These are phyloP conservation scores for Miscanthus lutarioriparius DNA, from an alignment of 176 grass and related monocot species.

Conservation along the genomic window DNA sequence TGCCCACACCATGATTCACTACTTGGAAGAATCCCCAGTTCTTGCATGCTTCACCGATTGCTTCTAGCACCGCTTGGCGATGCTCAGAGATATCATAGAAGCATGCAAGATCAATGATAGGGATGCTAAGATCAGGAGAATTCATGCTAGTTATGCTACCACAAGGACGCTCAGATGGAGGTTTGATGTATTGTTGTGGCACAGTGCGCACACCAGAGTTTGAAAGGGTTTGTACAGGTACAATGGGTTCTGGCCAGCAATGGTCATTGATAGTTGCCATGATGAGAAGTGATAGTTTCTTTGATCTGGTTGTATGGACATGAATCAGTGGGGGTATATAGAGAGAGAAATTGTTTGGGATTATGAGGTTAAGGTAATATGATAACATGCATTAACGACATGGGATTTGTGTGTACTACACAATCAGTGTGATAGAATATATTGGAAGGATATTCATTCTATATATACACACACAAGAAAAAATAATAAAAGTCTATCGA, in stretches of 20 bases:
- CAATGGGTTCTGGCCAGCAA: constrained; percentile 71
- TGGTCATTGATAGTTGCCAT: constrained; percentile 20
- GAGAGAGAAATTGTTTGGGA: neutral
- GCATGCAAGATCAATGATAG: constrained; percentile 53
- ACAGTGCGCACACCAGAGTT: constrained; percentile 31
- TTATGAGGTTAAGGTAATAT: no score
- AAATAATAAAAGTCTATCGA: no score
- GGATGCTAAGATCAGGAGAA: constrained; percentile 27
- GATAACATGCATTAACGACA: neutral
- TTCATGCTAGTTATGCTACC: neutral
- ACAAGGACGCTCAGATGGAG: constrained; percentile 39
- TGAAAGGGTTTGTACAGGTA: constrained; percentile 60
- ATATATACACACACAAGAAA: no score
- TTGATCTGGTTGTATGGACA: constrained; percentile 10
- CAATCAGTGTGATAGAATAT: no score
- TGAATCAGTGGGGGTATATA: neutral
- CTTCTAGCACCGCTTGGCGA: constrained; percentile 4
- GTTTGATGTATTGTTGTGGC: constrained; percentile 59
- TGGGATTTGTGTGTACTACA: neutral
- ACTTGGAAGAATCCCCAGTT: constrained; percentile 86
- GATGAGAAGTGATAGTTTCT: constrained; percentile 1
- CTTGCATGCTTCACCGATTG: constrained; percentile 55
- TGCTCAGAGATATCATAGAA: constrained; percentile 6
- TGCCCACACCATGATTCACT: constrained; percentile 59
- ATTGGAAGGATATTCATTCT: neutral